Evolutionary conservation across 495 filamentous ascomycete species (phyloP), one percentile per base, ranked within the genome.

Genomic region (Tuber melanosporum): DNA sequence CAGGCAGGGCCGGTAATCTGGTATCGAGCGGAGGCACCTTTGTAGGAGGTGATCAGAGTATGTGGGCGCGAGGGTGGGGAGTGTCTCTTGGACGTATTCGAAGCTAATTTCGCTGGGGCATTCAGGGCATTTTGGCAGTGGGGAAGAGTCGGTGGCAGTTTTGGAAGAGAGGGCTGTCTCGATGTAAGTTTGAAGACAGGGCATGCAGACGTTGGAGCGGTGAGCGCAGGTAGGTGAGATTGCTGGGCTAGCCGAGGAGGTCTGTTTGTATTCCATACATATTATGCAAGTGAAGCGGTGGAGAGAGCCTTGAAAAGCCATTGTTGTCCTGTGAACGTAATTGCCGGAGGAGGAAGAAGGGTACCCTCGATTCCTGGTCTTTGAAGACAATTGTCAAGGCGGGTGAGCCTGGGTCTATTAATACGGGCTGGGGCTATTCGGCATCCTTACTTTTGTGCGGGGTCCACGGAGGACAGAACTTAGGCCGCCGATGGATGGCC

Each of bases 331-430:
- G 32, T 66, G 12, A 8, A 15, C 4, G 26, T 14, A 19, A 36
- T 36, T 66, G 26, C n/a, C 26, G 57, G 14, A 10, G 49, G 57
- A 32, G 32, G 26, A 26, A 32, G 26, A 19, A 66, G 26, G 14
- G 57, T 19, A 6, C 12, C 4, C 26, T 36, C 26, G 4, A 36
- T 66, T 36, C 57, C 57, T 66, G 1, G 12, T 17, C 7, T 36
- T 66, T 36, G 26, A 66, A 32, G 26, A 62, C n/a, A 62, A 3
- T 32, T 32, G 12, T 62, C 57, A n/a, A 66, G 14, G 26, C 10
- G 57, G 57, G 57, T 32, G 57, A 66, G 57, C 26, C 57, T 66
- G 26, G 57, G 57, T 66, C 57, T 66, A 66, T 66, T 66, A 66
- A 66, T 66, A 66, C 52, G 0, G 10, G 57, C n/a, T 5, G n/a